Percentiles rank a stretch among this genome's conserved stretches.
phyloP scores from a whole-genome alignment of 2,329 filamentous ascomycete species.

The Boeremia lycopersici region DNA sequence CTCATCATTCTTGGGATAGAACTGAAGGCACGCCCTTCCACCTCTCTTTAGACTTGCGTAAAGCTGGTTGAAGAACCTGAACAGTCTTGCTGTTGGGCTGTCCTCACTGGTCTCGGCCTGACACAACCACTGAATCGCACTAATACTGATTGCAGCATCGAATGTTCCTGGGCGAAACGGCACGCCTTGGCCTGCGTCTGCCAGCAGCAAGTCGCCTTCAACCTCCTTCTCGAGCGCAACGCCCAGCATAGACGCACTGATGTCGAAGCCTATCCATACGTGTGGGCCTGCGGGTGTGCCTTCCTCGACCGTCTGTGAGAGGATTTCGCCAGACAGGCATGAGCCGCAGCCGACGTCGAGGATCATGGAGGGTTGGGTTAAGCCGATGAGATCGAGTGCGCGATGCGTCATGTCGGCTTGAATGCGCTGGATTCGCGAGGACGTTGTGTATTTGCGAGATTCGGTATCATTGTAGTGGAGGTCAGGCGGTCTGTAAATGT shows the following conservation, averaged over 20 bases:
- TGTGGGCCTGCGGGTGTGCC: slow-evolving; percentile 77
- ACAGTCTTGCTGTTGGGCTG: slow-evolving; percentile 75
- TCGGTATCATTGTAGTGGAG: slow-evolving; percentile 97
- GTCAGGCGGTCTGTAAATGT: slow-evolving; percentile 75
- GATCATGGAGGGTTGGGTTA: slow-evolving; percentile 80
- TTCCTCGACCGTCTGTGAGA: slow-evolving; percentile 71
- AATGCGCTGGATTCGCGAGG: slow-evolving; percentile 92
- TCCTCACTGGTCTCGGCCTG: slow-evolving; percentile 92
- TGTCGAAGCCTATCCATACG: slow-evolving; percentile 96
- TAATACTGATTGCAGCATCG: slow-evolving; percentile 93
- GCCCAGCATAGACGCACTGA: slow-evolving; percentile 95
- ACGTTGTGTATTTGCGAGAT: slow-evolving; percentile 96
- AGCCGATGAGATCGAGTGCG: slow-evolving; percentile 87
- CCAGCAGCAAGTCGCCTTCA: slow-evolving; percentile 90
- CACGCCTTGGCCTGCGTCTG: slow-evolving; percentile 93
- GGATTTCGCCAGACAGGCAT: slow-evolving; percentile 90
- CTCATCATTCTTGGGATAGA: slow-evolving; percentile 94
- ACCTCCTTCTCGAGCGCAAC: slow-evolving; percentile 89
- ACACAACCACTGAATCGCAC: slow-evolving; percentile 97
- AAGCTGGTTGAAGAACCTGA: slow-evolving; percentile 88
- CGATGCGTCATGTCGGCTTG: slow-evolving; percentile 94
- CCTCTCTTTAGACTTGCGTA: slow-evolving; percentile 85
- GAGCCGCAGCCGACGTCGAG: slow-evolving; percentile 97
- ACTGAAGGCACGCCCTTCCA: slow-evolving; percentile 91
- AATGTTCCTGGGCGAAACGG: slow-evolving; percentile 92